phyloP scores from a whole-genome alignment of 2,329 filamentous ascomycete species.

The Aspergillus sp. region DNA sequence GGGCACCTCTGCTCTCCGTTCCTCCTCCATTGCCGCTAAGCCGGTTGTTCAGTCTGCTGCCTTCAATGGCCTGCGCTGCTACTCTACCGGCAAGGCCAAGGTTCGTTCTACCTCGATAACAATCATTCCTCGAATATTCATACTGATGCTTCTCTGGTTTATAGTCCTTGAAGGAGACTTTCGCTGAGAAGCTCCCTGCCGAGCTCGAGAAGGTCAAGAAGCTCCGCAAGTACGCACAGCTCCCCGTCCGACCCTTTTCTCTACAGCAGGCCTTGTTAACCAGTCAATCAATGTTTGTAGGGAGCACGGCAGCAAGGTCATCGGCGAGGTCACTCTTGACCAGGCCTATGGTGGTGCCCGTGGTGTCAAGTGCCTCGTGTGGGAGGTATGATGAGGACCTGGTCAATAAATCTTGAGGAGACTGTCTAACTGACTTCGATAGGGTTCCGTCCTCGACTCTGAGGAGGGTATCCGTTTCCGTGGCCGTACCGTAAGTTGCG shows the following conservation, averaged over 20 bases:
- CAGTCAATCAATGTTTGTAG: slow-evolving; percentile 50
- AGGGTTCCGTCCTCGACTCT: slow-evolving; percentile 91
- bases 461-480: slow-evolving; percentile 99
- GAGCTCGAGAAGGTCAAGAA: slow-evolving; percentile 99
- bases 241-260: not conserved
- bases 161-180: slow-evolving; percentile 96
- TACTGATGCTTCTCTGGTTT: slow-evolving; percentile 28
- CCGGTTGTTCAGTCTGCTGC: slow-evolving; percentile 69
- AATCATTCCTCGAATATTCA: slow-evolving; percentile 25
- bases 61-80: slow-evolving; percentile 84
- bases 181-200: slow-evolving; percentile 90
- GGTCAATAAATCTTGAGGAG: not conserved
- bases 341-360: slow-evolving; percentile 99
- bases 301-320: slow-evolving; percentile 90
- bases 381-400: slow-evolving; percentile 64
- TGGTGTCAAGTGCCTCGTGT: slow-evolving; percentile 97
- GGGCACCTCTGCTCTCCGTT: slow-evolving; percentile 77
- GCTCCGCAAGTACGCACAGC: slow-evolving; percentile 77
- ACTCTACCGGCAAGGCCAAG: slow-evolving; percentile 84
- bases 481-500: slow-evolving; percentile 74
- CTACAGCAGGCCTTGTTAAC: slow-evolving; percentile 25
- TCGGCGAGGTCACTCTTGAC: slow-evolving; percentile 98
- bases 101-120: slow-evolving; percentile 51
- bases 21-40: slow-evolving; percentile 67
- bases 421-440: slow-evolving; percentile 16